Evolutionary conservation across 495 filamentous ascomycete species (phyloP), one percentile per base, ranked within the genome.

Genomic region (Sporormia fimetaria): DNA sequence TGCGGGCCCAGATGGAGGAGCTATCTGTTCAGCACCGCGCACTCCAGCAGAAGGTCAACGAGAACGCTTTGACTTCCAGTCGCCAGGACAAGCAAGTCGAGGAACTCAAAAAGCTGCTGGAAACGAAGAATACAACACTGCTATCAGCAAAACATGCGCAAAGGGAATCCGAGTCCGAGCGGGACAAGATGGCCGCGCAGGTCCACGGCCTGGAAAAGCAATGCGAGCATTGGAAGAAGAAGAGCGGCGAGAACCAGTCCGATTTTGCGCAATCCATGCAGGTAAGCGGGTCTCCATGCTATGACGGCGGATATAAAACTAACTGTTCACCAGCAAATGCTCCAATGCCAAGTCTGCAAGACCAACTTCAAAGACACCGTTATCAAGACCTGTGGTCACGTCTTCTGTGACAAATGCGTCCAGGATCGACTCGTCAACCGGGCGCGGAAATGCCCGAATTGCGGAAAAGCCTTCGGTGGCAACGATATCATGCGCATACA

Each of bases 361-460:
- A 75, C 68, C 37, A 83, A 87, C 39, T 90, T 94, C 69, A 95
- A 95, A 63, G 82, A 96, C 58, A 93, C 87, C 1, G 79, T 78
- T 12, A 71, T 98, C 51, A 87, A 86, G 57, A 84, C 80, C 10
- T 98, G 90, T 59, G 90, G 90, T n/a, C 90, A 98, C 62, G 76
- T 93, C 15, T 94, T 96, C 61, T 98, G 90, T 73, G 76, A 73
- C 51, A 72, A 76, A 18, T 98, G 90, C 56, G 79, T 93, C 18
- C 83, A 93, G 37, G 79, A 87, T 54, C 78, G 87, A 35, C 75
- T 93, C 36, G 68, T 71, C 6, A 90, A 87, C 43, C 82, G 90
- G 23, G 87, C 83, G 57, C 75, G 90, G 42, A 96, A 96, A 62
- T 98, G 90, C 55, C 90, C 90, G 4, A 87, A 80, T 52, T 98